Base-by-base conservation (phyloP, 495 filamentous ascomycete species). In the Tetracladium marchalianum region DNA sequence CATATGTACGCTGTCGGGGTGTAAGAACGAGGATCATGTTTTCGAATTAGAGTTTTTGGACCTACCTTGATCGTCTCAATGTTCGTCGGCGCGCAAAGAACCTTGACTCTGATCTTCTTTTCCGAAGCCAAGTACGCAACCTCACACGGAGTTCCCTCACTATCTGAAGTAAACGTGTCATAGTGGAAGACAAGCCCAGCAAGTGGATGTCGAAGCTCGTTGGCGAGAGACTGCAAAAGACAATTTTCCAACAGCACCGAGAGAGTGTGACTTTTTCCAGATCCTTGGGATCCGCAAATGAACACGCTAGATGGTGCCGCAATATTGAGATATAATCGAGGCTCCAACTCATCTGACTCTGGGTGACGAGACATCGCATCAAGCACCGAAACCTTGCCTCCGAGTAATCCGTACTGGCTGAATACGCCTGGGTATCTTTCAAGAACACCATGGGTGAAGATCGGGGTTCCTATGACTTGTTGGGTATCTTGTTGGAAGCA, bases 281-380 rank as follows among this genome's bases (percentile, higher is more conserved):
- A 81, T 0, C 84, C 85, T 57, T 89, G 84, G 38, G 73, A 75
- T 5, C 85, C 85, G 50, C 85, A 90, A 39, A 90, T 82, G 59
- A 89, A 89, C 0, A 72, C 70, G 31, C 78, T 83, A 6, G 73
- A 84, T 1, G 85, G 83, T 0, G 74, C 66, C 5, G 80, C 69
- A 2, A 81, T 71, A 55, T 90, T 90, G 55, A 81, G 70, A 38
- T 79, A 77, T 0, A 87, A 49, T 1, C 77, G 66, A 0, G 68
- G 66, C 44, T 82, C 77, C 22, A 27, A 27, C 22, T 27, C 7
- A 7, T 3, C 7, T 7, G 22, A 27, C 22, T 27, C 7, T 27
- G 22, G 22, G 22, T 27, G 3, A 27, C 22, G 22, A 27, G 3
- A 3, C 22, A 27, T 3, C 7, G 3, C 7, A 27, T 27, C 22